phyloP scores from a whole-genome alignment of 768 basidiomycete genomes.

The Tulasnella sp. region DNA sequence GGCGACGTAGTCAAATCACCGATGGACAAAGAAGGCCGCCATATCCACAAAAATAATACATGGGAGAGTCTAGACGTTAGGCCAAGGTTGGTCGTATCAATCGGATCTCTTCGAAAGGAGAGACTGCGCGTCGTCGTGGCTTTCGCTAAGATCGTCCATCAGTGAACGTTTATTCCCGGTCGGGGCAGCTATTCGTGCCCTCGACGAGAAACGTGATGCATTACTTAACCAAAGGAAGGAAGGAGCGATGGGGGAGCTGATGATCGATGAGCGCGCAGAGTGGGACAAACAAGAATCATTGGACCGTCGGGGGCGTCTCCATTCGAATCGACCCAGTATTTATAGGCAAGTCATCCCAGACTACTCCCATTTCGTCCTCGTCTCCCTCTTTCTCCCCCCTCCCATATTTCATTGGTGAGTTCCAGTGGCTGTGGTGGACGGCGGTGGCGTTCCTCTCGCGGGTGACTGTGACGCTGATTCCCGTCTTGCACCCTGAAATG shows the following conservation, averaged over 20 bases:
- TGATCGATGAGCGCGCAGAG: constrained; percentile 1
- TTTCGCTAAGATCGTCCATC: not conserved
- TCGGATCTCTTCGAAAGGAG: not conserved
- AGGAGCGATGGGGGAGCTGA: not conserved
- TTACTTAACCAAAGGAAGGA: not conserved
- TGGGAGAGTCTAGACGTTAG: not conserved
- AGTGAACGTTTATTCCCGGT: not conserved
- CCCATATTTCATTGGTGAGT: not conserved
- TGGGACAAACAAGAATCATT: constrained; percentile 7
- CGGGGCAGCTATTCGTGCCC: not conserved
- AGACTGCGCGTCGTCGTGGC: not conserved
- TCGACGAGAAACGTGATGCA: constrained; percentile 1
- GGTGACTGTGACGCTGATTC: constrained; percentile 7
- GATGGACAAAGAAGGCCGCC: not conserved
- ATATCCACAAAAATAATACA: not conserved
- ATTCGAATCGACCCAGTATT: not conserved
- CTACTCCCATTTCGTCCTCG: not conserved
- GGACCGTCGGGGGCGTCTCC: not conserved
- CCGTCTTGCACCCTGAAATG: not conserved
- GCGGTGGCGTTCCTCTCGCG: not conserved
- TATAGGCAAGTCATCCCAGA: not conserved
- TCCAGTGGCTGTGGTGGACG: not conserved
- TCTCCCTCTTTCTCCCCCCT: not conserved
- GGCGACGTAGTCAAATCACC: not conserved
- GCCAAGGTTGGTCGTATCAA: not conserved